Evolutionary conservation across 2,329 filamentous ascomycete genomes (phyloP), one percentile per base, ranked within the genome.

Genomic region (Talaromyces sp.): DNA sequence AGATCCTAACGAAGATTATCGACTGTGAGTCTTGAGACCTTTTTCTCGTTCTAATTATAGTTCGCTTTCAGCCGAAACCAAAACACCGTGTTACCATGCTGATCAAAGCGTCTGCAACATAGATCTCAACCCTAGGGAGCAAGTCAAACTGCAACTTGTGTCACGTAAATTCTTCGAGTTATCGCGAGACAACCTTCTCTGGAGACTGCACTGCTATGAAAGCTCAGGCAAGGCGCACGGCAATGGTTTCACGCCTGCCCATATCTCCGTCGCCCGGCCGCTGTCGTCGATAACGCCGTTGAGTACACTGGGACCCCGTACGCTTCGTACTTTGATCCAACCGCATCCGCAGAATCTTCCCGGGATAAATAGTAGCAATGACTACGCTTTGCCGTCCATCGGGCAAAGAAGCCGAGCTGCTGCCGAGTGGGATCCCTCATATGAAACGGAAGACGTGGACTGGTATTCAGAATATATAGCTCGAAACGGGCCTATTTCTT

Each of bases 401-500:
- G 73, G 70, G 33, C 72, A 71, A 62, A 71, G 71, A 65, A 73
- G 70, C 45, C 73, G 70, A 65, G 77, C 73, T 11, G 75, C 74
- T 3, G 88, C 89, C 4, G 92, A 92, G 70, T 97, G 93, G 93
- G 92, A 97, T 70, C 91, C 91, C 0, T 87, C 86, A 0, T 92
- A 90, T 68, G 86, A 88, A 0, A 80, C 78, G 4, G 93, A 97
- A 77, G 82, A 82, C 47, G 83, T 93, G 22, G 87, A 90, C 58
- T 97, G 92, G 90, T 97, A 96, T 75, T 86, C 90, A 63, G 93
- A 97, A 76, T 97, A 93, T 73, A 89, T 96, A 68, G 91, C 93
- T 62, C 85, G 93, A 39, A 85, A 93, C 76, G 92, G 87, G 0
- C 88, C 89, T 0, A 83, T 92, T n/a, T 84, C 84, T 14, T 81